These are phyloP conservation scores for Eimeria acervulina DNA, from an alignment of 169 alveolate species.

Conservation along the genomic window DNA sequence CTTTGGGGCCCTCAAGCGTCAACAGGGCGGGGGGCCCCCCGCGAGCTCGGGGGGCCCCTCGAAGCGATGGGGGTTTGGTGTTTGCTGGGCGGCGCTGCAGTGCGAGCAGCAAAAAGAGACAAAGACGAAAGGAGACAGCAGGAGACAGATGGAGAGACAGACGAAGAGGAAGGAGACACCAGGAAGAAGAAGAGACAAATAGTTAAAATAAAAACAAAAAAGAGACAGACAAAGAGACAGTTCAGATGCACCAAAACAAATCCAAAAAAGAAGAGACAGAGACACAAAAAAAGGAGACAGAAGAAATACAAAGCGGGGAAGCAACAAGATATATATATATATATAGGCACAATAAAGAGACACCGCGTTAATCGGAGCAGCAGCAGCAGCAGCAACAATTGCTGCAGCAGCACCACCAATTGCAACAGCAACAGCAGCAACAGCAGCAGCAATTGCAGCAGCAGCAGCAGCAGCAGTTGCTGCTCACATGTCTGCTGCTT, in stretches of 20 bases:
- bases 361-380: neutral
- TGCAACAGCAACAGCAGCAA: neutral
- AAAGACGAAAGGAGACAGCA: neutral
- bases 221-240: neutral
- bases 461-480: neutral
- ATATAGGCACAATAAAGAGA: neutral
- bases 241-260: neutral
- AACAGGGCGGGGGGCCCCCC: constrained; percentile 11
- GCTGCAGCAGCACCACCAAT: neutral
- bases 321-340: neutral
- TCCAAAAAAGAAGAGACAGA: neutral
- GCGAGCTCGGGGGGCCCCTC: neutral
- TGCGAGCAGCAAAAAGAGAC: neutral
- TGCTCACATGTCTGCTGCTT: constrained; percentile 22
- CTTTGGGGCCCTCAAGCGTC: neutral
- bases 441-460: neutral
- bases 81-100: neutral
- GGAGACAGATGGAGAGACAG: neutral
- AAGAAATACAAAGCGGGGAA: too few species aligned
- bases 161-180: neutral
- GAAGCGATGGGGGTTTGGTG: neutral
- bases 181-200: neutral
- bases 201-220: neutral
- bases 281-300: too few species aligned
- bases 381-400: neutral